A percentile compares a stretch with the other conserved stretches of the same genome.
Evolutionary conservation across 2,329 filamentous ascomycete species (phyloP).

Genomic region (Pezicula neosporulosa): DNA sequence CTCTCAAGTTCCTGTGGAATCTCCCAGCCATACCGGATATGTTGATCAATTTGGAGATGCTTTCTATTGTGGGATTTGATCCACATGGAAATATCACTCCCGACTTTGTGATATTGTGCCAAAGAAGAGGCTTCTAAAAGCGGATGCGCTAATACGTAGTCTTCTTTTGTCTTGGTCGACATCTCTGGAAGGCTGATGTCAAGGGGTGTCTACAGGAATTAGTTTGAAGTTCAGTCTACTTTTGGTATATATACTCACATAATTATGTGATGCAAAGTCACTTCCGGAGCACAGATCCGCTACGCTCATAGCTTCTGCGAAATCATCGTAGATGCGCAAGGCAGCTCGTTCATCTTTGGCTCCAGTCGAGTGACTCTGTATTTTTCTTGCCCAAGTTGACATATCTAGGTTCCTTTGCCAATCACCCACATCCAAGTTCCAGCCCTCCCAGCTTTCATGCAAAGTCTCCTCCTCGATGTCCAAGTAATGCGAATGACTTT

Average conservation of each 20-base stretch:
- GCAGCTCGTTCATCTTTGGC: slow-evolving; percentile 24
- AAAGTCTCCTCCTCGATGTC: slow-evolving; percentile 59
- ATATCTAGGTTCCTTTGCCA: slow-evolving; percentile 45
- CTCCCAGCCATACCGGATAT: slow-evolving; percentile 16
- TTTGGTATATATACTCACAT: slow-evolving; percentile 12
- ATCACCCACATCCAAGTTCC: slow-evolving; percentile 61
- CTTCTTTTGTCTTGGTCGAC: slow-evolving; percentile 45
- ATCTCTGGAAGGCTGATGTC: slow-evolving; percentile 21
- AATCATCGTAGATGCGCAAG: slow-evolving; percentile 49
- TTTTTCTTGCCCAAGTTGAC: slow-evolving; percentile 32
- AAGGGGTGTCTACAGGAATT: slow-evolving; percentile 17
- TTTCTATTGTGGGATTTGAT: slow-evolving; percentile 24
- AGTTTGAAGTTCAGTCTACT: slow-evolving; percentile 2
- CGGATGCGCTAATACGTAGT: slow-evolving; percentile 50
- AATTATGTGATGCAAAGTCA: slow-evolving; percentile 19
- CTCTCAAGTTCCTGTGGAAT: slow-evolving; percentile 17
- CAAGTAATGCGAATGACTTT: slow-evolving; percentile 32
- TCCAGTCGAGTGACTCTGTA: slow-evolving; percentile 13
- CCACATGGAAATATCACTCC: slow-evolving; percentile 22
- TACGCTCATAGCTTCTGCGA: slow-evolving; percentile 59
- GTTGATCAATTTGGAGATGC: slow-evolving; percentile 22
- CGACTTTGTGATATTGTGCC: slow-evolving; percentile 12
- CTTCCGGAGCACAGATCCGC: slow-evolving; percentile 51
- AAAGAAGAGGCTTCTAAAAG: slow-evolving; percentile 47
- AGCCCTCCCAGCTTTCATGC: slow-evolving; percentile 63